These are phyloP conservation scores for Lactarius evosmus DNA, from an alignment of 768 basidiomycete species.

Conservation along the genomic window DNA sequence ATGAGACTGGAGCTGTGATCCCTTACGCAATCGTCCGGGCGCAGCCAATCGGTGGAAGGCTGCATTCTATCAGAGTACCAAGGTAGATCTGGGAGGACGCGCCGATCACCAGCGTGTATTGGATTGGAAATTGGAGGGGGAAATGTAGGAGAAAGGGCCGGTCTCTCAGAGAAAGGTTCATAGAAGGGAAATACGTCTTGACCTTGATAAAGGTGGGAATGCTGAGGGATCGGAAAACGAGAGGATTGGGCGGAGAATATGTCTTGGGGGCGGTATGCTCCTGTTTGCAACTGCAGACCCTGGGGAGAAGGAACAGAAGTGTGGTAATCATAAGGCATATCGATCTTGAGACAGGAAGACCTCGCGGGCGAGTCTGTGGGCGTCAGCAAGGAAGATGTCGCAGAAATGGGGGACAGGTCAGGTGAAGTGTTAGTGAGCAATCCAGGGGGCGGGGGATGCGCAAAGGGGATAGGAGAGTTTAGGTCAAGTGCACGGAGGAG, in stretches of 20 bases:
- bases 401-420: conserved; percentile 71
- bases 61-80: conserved; percentile 31
- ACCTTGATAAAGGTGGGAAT: conserved; percentile 20
- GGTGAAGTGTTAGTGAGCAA: conserved; percentile 51
- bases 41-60: conserved; percentile 44
- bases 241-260: conserved; percentile 19
- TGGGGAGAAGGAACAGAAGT: conserved; percentile 33
- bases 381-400: conserved; percentile 65
- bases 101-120: conserved; percentile 40
- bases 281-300: conserved; percentile 46
- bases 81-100: conserved; percentile 25
- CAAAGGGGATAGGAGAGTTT: conserved; percentile 57
- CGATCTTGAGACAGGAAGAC: conserved; percentile 54
- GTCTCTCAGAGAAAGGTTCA: conserved; percentile 51
- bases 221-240: conserved; percentile 17
- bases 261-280: conserved; percentile 38
- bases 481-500: conserved; percentile 76
- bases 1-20: conserved; percentile 32
- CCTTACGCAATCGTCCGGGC: conserved; percentile 35
- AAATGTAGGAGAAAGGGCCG: conserved; percentile 39
- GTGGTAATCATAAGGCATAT: conserved; percentile 49
- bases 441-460: conserved; percentile 42
- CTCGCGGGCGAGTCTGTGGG: conserved; percentile 73
- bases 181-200: conserved; percentile 42
- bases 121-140: conserved; percentile 33